A percentile compares a stretch with the other conserved stretches of the same genome.
Evolutionary conservation across 129 eudicot genomes (phyloP).

Genomic region (Lactuca saligna): DNA sequence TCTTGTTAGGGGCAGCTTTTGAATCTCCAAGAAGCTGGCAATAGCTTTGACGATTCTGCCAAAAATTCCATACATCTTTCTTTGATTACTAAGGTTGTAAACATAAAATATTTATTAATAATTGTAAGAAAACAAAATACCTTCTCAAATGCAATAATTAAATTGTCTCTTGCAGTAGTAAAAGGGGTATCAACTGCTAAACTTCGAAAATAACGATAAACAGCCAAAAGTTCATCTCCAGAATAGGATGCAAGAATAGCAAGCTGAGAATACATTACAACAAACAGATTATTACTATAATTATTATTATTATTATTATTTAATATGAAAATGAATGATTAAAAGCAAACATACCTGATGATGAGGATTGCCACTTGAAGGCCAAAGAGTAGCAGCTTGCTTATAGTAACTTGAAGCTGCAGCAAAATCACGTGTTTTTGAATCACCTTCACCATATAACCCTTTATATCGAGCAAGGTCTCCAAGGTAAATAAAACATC

Average conservation of each 20-base stretch:
- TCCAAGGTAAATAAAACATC: conserved; percentile 88
- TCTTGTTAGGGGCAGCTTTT: conserved; percentile 55
- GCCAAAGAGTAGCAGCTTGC: conserved; percentile 83
- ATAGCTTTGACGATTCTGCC: conserved; percentile 89
- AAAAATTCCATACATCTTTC: conserved; percentile 2
- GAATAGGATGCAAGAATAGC: conserved; percentile 88
- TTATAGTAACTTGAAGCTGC: conserved; percentile 84
- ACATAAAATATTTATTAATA: background rate
- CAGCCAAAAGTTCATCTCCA: conserved; percentile 73
- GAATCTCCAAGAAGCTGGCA: conserved; percentile 64
- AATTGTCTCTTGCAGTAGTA: conserved; percentile 86
- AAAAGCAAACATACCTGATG: conserved; percentile 64
- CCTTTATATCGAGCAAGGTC: conserved; percentile 99
- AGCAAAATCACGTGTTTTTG: conserved; percentile 76
- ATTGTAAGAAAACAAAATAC: conserved; percentile 30
- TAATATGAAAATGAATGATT: background rate
- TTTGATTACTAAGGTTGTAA: background rate
- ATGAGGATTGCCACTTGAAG: conserved; percentile 93
- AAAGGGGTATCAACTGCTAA: conserved; percentile 86
- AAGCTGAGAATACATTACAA: conserved; percentile 51
- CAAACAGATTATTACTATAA: conserved; percentile 8
- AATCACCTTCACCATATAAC: conserved; percentile 85
- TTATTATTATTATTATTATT: background rate
- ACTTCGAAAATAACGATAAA: conserved; percentile 92
- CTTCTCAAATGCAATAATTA: conserved; percentile 99